Evolutionary conservation across 169 alveolate species (phyloP), one percentile per base, ranked within the genome.

Genomic region (Eimeria brunetti): DNA sequence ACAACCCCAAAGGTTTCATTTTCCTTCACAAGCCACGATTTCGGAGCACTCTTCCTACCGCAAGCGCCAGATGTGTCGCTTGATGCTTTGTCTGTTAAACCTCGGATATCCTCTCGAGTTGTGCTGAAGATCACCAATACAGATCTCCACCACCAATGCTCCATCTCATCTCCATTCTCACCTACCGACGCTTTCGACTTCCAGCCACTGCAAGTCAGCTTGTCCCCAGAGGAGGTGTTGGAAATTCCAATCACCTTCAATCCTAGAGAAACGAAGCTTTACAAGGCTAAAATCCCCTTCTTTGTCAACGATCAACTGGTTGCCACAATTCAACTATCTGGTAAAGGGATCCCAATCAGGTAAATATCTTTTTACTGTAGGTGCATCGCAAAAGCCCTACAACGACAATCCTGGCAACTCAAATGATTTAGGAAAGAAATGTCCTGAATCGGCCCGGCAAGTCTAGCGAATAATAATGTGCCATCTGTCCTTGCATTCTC

Each of bases 21-120:
- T 92, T 97, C 98, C 93, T 98, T 98, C 85, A 84, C 88, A 7
- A 62, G 86, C 60, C 97, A 98, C 97, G 99, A 98, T 94, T 98
- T 98, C 93, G 99, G 99, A 27, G 98, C 99, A 64, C 98, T 98
- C 96, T 98, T 98, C 95, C 99, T 98, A 9, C 97, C 98, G 93
- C 94, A 89, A 11, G 88, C 91, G 30, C 33, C 88, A 24, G 81
- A 84, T 38, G 69, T 56, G 53, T 78, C 85, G 44, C 71, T 11
- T 62, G 94, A 58, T 38, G n/a, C 75, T 49, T 44, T 64, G 80
- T 73, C 88, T 6, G 53, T 41, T 41, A 41, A 71, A 58, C 96
- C 88, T 33, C 78, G 78, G 41, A 75, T 64, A 86, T 60, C 92
- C 0, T 86, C 92, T 60, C 51, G 81, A 86, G 67, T 62, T 38